A percentile compares a stretch with the other conserved stretches of the same genome.
Evolutionary conservation across 768 basidiomycete genomes (phyloP).

Genomic region (Coprinellus micaceus): DNA sequence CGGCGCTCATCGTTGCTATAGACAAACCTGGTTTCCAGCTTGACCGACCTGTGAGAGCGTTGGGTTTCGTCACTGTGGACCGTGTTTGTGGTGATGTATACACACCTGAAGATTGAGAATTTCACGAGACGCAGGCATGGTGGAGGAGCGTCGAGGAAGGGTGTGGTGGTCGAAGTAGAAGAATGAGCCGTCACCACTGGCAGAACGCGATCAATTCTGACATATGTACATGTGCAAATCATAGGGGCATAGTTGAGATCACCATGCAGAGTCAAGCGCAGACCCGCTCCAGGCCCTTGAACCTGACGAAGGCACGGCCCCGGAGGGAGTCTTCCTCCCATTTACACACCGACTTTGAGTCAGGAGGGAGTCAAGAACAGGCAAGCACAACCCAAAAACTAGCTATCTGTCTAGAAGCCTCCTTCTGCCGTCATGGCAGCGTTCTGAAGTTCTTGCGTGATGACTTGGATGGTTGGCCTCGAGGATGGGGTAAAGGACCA

Average conservation of each 20-base stretch:
- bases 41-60: conserved; percentile 56
- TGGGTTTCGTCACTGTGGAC: background rate
- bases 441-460: too few relatives aligned
- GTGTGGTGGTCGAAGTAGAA: background rate
- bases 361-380: too few relatives aligned
- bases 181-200: background rate
- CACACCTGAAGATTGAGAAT: conserved; percentile 78
- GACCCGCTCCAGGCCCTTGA: too few relatives aligned
- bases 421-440: too few relatives aligned
- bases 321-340: too few relatives aligned
- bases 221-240: too few relatives aligned
- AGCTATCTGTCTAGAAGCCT: background rate
- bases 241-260: too few relatives aligned
- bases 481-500: conserved; percentile 15
- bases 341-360: too few relatives aligned
- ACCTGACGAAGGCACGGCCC: too few relatives aligned
- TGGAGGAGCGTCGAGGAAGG: conserved; percentile 5
- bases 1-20: too few relatives aligned
- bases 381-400: background rate
- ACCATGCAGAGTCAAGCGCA: too few relatives aligned
- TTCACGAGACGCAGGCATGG: conserved; percentile 62
- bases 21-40: conserved; percentile 49
- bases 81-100: background rate
- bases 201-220: too few relatives aligned
- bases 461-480: conserved; percentile 16